These are phyloP conservation scores for Claviceps maximensis DNA, from an alignment of 2,329 filamentous ascomycete species.

Conservation along the genomic window DNA sequence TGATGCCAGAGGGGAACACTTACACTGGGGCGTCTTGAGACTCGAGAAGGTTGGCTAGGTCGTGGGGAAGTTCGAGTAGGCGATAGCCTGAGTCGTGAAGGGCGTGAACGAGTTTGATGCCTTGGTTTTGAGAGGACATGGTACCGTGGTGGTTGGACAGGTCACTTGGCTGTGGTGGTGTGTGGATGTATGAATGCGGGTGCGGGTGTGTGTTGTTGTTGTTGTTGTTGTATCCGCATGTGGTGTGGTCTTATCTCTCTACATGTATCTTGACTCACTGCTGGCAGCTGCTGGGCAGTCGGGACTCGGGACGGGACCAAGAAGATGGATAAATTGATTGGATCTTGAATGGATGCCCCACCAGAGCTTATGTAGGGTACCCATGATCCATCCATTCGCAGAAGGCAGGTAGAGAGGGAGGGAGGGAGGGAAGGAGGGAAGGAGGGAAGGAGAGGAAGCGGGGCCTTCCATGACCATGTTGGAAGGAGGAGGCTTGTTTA, in stretches of 20 bases:
- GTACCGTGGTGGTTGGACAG: not conserved
- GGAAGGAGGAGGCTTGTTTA: not conserved
- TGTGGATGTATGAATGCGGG: too few species aligned
- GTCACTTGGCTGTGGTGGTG: too few species aligned
- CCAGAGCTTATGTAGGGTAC: not conserved
- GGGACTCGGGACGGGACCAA: too few species aligned
- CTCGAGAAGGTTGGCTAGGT: constrained; percentile 42
- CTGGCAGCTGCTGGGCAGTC: too few species aligned
- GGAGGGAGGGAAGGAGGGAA: not conserved
- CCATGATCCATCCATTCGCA: too few species aligned
- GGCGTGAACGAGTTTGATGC: constrained; percentile 37
- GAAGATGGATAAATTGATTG: too few species aligned
- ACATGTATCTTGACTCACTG: too few species aligned
- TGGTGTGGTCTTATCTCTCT: too few species aligned
- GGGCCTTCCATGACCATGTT: too few species aligned
- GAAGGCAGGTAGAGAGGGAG: not conserved
- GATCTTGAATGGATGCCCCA: not conserved
- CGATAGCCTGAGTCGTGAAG: constrained; percentile 40
- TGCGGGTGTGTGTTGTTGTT: not conserved
- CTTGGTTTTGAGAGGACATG: constrained; percentile 35
- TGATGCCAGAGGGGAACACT: constrained; percentile 14
- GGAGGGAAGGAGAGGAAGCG: not conserved
- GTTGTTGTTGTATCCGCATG: too few species aligned
- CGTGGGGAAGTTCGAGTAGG: constrained; percentile 48
- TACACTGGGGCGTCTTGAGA: constrained; percentile 39